phyloP scores from a whole-genome alignment of 495 filamentous ascomycete genomes.

The Penicillium egyptiacum region DNA sequence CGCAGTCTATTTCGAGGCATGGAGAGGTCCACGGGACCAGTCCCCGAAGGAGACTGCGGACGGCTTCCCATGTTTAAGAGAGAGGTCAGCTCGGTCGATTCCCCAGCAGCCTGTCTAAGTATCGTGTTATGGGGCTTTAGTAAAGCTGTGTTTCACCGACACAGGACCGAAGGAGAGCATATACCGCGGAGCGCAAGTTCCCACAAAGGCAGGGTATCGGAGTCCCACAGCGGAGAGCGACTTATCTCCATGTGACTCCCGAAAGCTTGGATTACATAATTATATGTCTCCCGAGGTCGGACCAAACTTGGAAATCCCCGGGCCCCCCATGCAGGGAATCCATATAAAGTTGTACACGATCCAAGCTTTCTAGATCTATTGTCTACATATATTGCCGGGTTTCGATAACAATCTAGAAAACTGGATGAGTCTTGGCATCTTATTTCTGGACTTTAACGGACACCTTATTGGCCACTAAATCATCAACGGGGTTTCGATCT shows the following conservation, averaged over 20 bases:
- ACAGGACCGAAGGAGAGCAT: neutral
- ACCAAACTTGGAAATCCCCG: neutral
- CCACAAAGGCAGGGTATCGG: conserved; percentile 4
- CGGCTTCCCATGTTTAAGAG: conserved; percentile 27
- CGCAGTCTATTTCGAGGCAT: conserved; percentile 40
- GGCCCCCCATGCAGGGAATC: neutral
- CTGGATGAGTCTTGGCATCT: neutral
- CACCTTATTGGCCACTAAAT: conserved; percentile 5
- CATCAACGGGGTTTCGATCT: conserved; percentile 7
- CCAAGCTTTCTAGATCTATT: neutral
- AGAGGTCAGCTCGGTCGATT: neutral
- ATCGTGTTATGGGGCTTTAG: neutral
- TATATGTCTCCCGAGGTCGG: neutral
- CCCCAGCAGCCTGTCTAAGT: neutral
- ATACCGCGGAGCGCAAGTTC: neutral
- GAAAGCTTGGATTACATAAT: neutral
- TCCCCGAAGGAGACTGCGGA: conserved; percentile 26
- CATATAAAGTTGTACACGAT: neutral
- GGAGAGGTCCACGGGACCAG: conserved; percentile 24
- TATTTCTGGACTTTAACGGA: neutral
- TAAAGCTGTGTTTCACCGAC: conserved; percentile 1
- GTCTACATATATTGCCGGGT: neutral
- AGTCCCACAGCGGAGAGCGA: conserved; percentile 11
- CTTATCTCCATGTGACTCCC: conserved; percentile 9
- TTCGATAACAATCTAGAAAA: neutral